phyloP scores from a whole-genome alignment of 2,329 filamentous ascomycete species.

The Aureobasidium sp. region DNA sequence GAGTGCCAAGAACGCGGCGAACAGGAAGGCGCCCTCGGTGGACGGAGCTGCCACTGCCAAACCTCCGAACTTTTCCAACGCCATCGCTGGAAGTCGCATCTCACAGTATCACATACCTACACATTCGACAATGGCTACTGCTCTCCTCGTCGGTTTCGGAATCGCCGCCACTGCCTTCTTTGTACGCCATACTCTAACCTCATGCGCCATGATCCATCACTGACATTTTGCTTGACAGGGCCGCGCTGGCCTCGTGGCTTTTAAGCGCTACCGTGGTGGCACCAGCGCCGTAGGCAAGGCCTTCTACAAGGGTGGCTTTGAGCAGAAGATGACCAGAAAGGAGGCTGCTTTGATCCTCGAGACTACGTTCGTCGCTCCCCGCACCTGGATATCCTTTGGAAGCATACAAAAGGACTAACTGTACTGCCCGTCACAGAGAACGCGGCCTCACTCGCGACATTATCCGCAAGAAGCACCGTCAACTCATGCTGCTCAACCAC shows the following conservation, averaged over 20 bases:
- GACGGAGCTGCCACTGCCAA: background rate
- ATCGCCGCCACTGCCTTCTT: slow-evolving; percentile 59
- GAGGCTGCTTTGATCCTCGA: slow-evolving; percentile 88
- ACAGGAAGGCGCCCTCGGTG: background rate
- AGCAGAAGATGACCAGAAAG: slow-evolving; percentile 83
- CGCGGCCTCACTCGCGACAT: slow-evolving; percentile 83
- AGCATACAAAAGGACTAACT: background rate
- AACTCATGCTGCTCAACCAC: slow-evolving; percentile 95
- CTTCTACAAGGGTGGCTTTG: slow-evolving; percentile 99
- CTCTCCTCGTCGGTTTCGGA: slow-evolving; percentile 39
- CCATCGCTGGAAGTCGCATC: no score
- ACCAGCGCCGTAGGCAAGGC: slow-evolving; percentile 72
- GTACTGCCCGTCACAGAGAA: slow-evolving; percentile 38
- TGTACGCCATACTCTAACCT: slow-evolving; percentile 31
- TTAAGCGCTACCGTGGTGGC: slow-evolving; percentile 71
- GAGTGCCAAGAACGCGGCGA: background rate
- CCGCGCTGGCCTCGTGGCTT: slow-evolving; percentile 82
- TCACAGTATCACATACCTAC: background rate
- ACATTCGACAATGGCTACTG: slow-evolving; percentile 9
- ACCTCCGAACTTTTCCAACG: background rate
- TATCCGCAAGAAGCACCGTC: slow-evolving; percentile 88
- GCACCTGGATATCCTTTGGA: background rate
- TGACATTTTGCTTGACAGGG: slow-evolving; percentile 48
- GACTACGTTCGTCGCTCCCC: slow-evolving; percentile 57
- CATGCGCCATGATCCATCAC: background rate